Conservation (phyloP, 2,329 filamentous ascomycete species). For the Aureobasidium sp. region DNA sequence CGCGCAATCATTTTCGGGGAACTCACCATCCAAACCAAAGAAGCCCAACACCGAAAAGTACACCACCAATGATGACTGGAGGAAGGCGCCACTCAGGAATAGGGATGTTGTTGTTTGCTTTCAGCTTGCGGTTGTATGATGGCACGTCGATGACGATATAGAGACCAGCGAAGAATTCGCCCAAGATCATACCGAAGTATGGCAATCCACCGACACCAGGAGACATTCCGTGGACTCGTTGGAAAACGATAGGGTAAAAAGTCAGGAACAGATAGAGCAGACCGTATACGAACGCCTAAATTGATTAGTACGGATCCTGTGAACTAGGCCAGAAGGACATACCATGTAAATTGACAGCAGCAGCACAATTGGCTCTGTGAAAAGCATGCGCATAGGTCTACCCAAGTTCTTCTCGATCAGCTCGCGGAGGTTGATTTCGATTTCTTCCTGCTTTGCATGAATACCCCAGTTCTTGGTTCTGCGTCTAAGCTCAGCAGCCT, state of each 20-base stretch:
- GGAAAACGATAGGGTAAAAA: conserved; percentile 75
- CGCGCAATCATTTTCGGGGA: too few relatives aligned
- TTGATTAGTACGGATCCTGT: too few relatives aligned
- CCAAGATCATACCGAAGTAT: conserved; percentile 64
- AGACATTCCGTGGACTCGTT: conserved; percentile 59
- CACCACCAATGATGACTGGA: conserved; percentile 44
- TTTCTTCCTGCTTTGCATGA: conserved; percentile 42
- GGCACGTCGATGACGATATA: conserved; percentile 22
- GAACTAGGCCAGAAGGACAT: too few relatives aligned
- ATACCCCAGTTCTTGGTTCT: conserved; percentile 53
- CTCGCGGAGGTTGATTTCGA: conserved; percentile 29
- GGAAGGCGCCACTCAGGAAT: conserved; percentile 51
- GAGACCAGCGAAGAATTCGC: conserved; percentile 20
- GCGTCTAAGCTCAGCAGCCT: conserved; percentile 46
- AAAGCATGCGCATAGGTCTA: conserved; percentile 38
- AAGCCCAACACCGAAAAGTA: conserved; percentile 25
- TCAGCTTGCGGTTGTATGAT: conserved; percentile 26
- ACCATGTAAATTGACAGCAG: conserved; percentile 40
- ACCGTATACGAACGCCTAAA: conserved; percentile 32
- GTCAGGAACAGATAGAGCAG: conserved; percentile 80
- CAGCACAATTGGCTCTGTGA: conserved; percentile 42
- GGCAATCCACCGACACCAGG: conserved; percentile 65
- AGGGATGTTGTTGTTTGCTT: conserved; percentile 41
- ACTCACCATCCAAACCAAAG: conserved; percentile 18
- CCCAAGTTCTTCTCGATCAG: conserved; percentile 29